These are phyloP conservation scores for Kalaharituber pfeilii DNA, from an alignment of 2,329 filamentous ascomycete genomes.

Conservation along the genomic window DNA sequence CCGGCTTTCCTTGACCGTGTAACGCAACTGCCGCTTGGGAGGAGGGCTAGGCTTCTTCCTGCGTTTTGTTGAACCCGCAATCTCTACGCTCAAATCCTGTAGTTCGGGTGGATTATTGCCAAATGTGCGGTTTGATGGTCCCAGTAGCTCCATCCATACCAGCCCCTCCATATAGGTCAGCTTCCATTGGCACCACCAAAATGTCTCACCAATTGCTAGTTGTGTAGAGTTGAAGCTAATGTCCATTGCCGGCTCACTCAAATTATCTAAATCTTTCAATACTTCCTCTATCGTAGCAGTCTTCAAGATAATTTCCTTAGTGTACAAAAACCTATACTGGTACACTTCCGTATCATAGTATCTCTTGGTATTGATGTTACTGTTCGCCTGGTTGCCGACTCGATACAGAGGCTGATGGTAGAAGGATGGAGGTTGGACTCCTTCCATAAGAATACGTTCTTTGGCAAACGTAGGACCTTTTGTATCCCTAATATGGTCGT, in stretches of 20 bases:
- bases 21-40: too few species aligned
- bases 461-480: too few species aligned
- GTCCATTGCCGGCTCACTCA: too few species aligned
- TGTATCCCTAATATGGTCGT: too few species aligned
- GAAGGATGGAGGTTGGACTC: neutral
- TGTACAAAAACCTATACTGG: neutral
- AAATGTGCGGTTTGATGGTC: too few species aligned
- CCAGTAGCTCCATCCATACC: neutral
- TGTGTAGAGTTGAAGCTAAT: neutral
- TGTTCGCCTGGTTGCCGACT: too few species aligned
- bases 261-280: too few species aligned
- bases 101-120: too few species aligned
- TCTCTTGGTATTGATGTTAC: too few species aligned
- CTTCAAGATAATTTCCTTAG: neutral
- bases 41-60: too few species aligned
- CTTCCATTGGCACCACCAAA: neutral
- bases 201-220: neutral
- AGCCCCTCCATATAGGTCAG: neutral
- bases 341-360: neutral
- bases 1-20: too few species aligned
- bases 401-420: neutral
- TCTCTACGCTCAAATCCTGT: too few species aligned
- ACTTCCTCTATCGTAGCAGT: neutral
- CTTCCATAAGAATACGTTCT: neutral
- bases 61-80: neutral